Base-by-base conservation (phyloP, 2,329 filamentous ascomycete genomes). In the Claviceps maximensis region DNA sequence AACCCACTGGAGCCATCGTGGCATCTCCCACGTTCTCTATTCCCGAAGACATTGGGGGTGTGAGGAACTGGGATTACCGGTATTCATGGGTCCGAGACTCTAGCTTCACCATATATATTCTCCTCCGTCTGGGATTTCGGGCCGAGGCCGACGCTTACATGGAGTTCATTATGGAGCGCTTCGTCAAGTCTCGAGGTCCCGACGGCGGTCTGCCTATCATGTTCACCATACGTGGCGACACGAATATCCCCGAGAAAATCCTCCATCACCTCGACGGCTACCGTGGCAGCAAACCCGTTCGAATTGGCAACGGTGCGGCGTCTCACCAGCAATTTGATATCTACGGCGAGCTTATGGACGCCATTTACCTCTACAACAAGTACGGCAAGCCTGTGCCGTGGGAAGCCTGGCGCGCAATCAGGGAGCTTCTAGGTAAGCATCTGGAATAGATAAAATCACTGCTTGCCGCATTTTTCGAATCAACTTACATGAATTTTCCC, bases 271-370 rank as follows among this genome's bases (percentile, higher is more conserved):
- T 90, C 2, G 82, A 87, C 46, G 86, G 86, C 2, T 89, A 89
- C 63, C 74, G 80, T 51, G 77, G 78, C 27, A 89, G 84, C 63
- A 76, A 70, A 48, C 86, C 86, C 0, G 86, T 90, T 23, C 78
- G 86, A 2, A 85, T 89, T 50, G 86, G 86, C 12, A 90, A 90
- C 58, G 84, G 83, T 0, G 86, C 86, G 1, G 84, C 85, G 0
- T 86, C 81, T 58, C 86, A 89, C 61, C 78, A 82, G 49, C 86
- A 90, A 62, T 81, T 89, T 57, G 86, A 89, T 60, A 89, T 89
- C 25, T 89, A 89, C 59, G 86, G 86, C 45, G 85, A 89, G 65
- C 72, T 89, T 3, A 83, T 89, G 77, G 86, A 89, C 62, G 82
- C 74, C 23, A 84, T 89, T 47, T 89, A 89, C 60, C 70, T 89